Base-by-base conservation (phyloP, 2,329 filamentous ascomycete genomes). In the Pseudogymnoascus sp. region DNA sequence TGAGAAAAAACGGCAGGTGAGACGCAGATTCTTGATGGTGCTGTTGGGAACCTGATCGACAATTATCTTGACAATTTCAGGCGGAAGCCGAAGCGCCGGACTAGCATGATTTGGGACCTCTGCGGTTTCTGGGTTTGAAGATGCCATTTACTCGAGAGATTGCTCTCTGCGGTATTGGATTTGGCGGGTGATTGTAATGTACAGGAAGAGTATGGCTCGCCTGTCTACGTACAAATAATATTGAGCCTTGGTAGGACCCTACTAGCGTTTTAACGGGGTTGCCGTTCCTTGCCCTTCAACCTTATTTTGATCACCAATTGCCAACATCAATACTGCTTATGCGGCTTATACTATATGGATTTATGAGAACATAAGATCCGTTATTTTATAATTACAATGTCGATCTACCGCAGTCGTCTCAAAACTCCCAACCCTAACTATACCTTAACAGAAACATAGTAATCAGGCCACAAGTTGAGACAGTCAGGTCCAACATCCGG, bases 21-120 rank as follows among this genome's bases (percentile, higher is more conserved):
- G 21, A 23, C 4, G 77, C 8, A 73, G 62, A 14, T 44, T 67
- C 42, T 73, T 73, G 50, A 70, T 66, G 50, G 70, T 70, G 23
- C 63, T 56, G 59, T 73, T 73, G 8, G 68, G 34, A 23, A 73
- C 62, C 59, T 64, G 61, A 31, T 34, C 44, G n/a, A 25, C 21
- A 16, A 67, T 66, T 21, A 5, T 28, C n/a, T 5, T 38, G 34
- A 64, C 3, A 34, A 67, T 62, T 40, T 67, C 64, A 3, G 21
- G 59, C 2, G 60, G 63, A 21, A 60, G 61, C 60, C 60, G 59
- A 62, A 61, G 14, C 53, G 18, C 4, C 1, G 42, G 5, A 5
- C 3, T 25, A 21, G 8, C 14, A 18, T 46, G 42, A 5, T 11
- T 23, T 8, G 42, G 18, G n/a, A 11, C 5, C 5, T 46, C 42